Base-by-base conservation (phyloP, 768 basidiomycete species). In the Lentinula lateritia region DNA sequence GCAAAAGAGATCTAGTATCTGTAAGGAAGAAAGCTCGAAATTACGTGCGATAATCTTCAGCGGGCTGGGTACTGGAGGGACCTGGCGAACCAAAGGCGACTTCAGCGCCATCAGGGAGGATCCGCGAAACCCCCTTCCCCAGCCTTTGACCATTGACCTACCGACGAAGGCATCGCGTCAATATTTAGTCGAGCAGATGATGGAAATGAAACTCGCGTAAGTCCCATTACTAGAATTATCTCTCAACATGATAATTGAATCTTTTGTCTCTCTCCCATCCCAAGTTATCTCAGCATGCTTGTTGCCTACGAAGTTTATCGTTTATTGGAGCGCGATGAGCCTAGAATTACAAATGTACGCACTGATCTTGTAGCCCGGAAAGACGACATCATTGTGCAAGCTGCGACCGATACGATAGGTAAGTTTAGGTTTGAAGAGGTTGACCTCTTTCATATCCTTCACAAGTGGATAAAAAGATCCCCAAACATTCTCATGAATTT, bases 71-170 rank as follows among this genome's bases (percentile, higher is more conserved):
- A 69, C 72, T 67, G 81, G 84, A 28, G 7, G 78, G 78, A 16
- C 70, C 67, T 12, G 72, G 75, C 12, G 83, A 83, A 7, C 95
- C 95, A 65, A 98, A 90, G 7, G 90, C 87, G 66, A 98, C 82
- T 72, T 95, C 93, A 69, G 92, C 91, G 6, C 95, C 94, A 63
- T 92, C 86, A 12, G 79, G 80, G 53, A 95, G 74, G 48, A 91
- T 75, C 41, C 80, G 75, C 58, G 79, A 77, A 9, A 77, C 72
- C 43, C 77, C 78, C 66, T 80, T 85, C 41, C 83, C 86, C 59
- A 95, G 79, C 71, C 83, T 84, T 43, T 72, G 72, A 35, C 84
- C 83, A 66, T 90, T 91, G 67, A 92, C 84, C 90, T 92, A 65
- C 1, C 6, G 0, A 18, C 13, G 35, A 10, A 16, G 28, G 28